A percentile compares a stretch with the other conserved stretches of the same genome.
Conservation (phyloP, 139 green algal species). For the Diplosphaera chodatii region DNA sequence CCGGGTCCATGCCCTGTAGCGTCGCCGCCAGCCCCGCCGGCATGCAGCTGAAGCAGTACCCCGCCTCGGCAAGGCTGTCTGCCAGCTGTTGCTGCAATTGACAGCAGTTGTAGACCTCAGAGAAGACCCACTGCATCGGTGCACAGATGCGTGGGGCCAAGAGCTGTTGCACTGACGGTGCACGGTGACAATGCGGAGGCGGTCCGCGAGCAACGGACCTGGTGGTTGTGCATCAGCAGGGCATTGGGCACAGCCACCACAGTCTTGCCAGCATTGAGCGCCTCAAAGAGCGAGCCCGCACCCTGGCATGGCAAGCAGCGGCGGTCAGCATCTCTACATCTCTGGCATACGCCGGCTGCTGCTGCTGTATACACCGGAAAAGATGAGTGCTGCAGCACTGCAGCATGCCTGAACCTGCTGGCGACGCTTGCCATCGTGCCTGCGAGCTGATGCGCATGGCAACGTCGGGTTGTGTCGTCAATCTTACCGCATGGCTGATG, state of each 20-base stretch:
- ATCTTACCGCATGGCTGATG: constrained; percentile 66
- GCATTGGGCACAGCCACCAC: constrained; percentile 78
- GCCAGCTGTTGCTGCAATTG: constrained; percentile 44
- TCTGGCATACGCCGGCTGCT: too few species aligned
- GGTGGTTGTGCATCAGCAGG: constrained; percentile 82
- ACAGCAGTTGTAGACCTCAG: too few species aligned
- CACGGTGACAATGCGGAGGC: too few species aligned
- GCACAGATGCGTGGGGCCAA: too few species aligned
- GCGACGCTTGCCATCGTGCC: constrained; percentile 6
- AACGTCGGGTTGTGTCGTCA: too few species aligned
- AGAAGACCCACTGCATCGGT: too few species aligned
- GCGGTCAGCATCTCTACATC: too few species aligned
- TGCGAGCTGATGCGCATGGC: too few species aligned
- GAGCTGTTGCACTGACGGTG: too few species aligned
- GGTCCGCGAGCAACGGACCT: constrained; percentile 28
- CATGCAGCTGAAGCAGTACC: constrained; percentile 41
- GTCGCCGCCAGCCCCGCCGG: constrained; percentile 31
- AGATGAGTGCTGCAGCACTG: too few species aligned
- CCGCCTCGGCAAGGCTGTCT: constrained; percentile 43
- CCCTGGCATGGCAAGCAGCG: constrained; percentile 16
- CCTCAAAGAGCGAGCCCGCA: constrained; percentile 78
- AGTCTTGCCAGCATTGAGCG: constrained; percentile 43
- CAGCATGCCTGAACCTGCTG: too few species aligned
- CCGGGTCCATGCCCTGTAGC: constrained; percentile 26
- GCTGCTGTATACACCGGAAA: too few species aligned